Evolutionary conservation across 169 alveolate genomes (phyloP).

Genomic region (Plasmodium gonderi): DNA sequence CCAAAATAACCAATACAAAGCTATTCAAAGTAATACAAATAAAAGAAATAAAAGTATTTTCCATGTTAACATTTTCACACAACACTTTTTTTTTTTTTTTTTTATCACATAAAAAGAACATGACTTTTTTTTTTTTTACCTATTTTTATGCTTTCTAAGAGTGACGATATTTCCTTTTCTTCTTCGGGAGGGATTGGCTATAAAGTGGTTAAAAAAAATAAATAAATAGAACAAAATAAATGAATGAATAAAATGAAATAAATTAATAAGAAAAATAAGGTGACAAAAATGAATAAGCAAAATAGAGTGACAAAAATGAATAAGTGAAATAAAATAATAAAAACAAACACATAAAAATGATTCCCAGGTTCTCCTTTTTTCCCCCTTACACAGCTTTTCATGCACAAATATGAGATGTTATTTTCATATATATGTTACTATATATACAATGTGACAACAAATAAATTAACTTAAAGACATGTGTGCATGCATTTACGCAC

Average conservation of each 20-base stretch:
- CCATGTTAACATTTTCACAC: neutral
- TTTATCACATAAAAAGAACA: neutral
- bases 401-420: neutral
- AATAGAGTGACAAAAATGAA: neutral
- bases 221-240: neutral
- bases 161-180: conserved; percentile 71
- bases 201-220: neutral
- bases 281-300: neutral
- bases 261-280: neutral
- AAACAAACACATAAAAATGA: neutral
- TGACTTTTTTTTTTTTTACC: conserved; percentile 10
- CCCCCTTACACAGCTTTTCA: neutral
- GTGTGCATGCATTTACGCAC: neutral
- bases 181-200: conserved; percentile 74
- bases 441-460: no score
- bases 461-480: neutral
- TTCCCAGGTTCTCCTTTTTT: neutral
- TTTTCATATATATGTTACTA: neutral
- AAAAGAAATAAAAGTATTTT: neutral
- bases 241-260: neutral
- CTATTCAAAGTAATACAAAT: neutral
- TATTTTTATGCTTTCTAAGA: conserved; percentile 70
- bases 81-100: no score
- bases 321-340: neutral
- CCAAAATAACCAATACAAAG: neutral